phyloP scores from a whole-genome alignment of 2,329 filamentous ascomycete species.

The Aspergillus bombycis region DNA sequence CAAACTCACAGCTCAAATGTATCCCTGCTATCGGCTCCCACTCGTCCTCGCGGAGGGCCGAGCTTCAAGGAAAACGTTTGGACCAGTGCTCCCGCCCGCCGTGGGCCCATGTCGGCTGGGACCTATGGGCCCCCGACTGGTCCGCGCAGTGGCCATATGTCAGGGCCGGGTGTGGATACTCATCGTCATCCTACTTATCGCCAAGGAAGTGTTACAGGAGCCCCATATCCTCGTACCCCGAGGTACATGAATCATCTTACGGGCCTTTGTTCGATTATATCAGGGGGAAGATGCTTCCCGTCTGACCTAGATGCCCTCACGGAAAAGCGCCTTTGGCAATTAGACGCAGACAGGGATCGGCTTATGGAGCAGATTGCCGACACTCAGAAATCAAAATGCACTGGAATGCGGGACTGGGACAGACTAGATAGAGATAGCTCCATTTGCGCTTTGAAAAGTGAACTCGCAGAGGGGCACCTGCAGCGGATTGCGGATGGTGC shows the following conservation, averaged over 20 bases:
- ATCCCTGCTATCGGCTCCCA: slow-evolving; percentile 51
- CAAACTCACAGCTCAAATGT: slow-evolving; percentile 43
- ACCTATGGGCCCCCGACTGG: slow-evolving; percentile 41
- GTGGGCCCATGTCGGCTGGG: slow-evolving; percentile 32
- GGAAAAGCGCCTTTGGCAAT: slow-evolving; percentile 49
- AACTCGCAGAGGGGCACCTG: slow-evolving; percentile 52
- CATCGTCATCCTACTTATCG: slow-evolving; percentile 42
- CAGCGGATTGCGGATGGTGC: slow-evolving; percentile 51
- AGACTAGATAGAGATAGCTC: slow-evolving; percentile 51
- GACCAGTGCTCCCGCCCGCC: slow-evolving; percentile 36
- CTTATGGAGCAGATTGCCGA: slow-evolving; percentile 49
- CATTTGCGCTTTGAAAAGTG: slow-evolving; percentile 50
- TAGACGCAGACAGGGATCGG: slow-evolving; percentile 50
- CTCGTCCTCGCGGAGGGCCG: slow-evolving; percentile 48
- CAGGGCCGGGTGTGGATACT: slow-evolving; percentile 30
- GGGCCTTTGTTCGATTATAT: slow-evolving; percentile 42
- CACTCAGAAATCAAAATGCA: slow-evolving; percentile 47
- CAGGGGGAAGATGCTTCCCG: slow-evolving; percentile 47
- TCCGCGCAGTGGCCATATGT: slow-evolving; percentile 37
- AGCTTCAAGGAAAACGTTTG: slow-evolving; percentile 40
- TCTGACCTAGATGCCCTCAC: slow-evolving; percentile 41
- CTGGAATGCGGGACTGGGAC: slow-evolving; percentile 51
- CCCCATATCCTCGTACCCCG: slow-evolving; percentile 42
- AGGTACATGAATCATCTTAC: slow-evolving; percentile 45
- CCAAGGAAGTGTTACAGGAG: slow-evolving; percentile 38